Base-by-base conservation (phyloP, 345 rosid genomes). In the Pelargonium nanum region DNA sequence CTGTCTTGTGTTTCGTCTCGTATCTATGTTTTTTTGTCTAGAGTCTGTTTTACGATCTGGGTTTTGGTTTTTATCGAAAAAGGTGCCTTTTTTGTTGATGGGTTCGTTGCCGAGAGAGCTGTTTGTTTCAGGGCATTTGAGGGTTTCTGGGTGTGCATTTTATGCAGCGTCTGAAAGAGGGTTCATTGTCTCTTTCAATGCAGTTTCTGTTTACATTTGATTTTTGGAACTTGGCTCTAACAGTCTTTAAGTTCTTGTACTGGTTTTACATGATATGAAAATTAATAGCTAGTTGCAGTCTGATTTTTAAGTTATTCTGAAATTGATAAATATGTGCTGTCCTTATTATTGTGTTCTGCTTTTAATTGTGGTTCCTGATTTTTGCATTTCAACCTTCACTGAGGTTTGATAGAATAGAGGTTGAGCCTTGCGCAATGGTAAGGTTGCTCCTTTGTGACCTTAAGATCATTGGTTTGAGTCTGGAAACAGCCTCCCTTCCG, bases 181-280 rank as follows among this genome's bases (percentile, higher is more conserved):
- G 9, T 56, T 54, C 21, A 20, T 19, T 54, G n/a, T 20, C 10
- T 21, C 16, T 19, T 54, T 22, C 19, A n/a, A 2, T 54, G 56
- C 26, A 16, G 57, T 3, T 25, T 59, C 45, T 48, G 23, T 30
- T 50, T 50, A 70, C 68, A 56, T 65, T 61, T 56, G 40, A 40
- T 26, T 25, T 55, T 58, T 24, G 20, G 51, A 16, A 8, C n/a
- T 22, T 22, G 59, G 50, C 5, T 23, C 22, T 25, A 3, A 50
- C 12, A 54, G 53, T 23, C 40, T 50, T 26, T 69, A 22, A 19
- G 51, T 55, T 60, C 55, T 70, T 53, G 55, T 22, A 15, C 55
- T 51, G 22, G 52, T 4, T 50, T 68, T 22, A 44, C 15, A 4
- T 54, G 57, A n/a, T 6, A 22, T 25, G 48, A 21, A 51, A 10